Percentiles rank a stretch among this genome's conserved stretches.
These are phyloP conservation scores for Coprinopsis cinerea DNA, from an alignment of 768 basidiomycete species.

Conservation along the genomic window DNA sequence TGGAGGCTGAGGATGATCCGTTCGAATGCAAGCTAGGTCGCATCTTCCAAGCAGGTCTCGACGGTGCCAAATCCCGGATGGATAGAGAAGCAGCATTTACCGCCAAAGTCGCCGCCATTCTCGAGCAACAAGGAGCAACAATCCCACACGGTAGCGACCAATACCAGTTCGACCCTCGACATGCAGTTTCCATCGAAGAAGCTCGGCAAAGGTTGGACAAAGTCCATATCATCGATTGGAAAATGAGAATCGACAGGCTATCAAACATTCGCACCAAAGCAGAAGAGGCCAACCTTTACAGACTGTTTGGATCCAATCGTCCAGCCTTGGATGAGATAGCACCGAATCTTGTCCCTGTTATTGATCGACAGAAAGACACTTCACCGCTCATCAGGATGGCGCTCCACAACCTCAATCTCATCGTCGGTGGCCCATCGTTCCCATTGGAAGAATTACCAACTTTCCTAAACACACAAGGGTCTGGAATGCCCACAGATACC, in stretches of 20 bases:
- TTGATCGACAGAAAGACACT: conserved; percentile 20
- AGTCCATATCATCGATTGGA: conserved; percentile 74
- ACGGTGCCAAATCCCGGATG: conserved; percentile 63
- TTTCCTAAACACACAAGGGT: conserved; percentile 63
- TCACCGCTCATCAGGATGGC: conserved; percentile 71
- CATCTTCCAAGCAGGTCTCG: conserved; percentile 66
- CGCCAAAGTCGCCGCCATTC: conserved; percentile 69
- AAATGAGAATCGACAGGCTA: conserved; percentile 43
- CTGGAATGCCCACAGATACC: conserved; percentile 62
- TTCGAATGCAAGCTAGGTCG: conserved; percentile 74
- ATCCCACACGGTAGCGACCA: conserved; percentile 32
- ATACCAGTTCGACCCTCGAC: conserved; percentile 58
- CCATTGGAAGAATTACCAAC: conserved; percentile 45
- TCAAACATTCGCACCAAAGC: conserved; percentile 42
- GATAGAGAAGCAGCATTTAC: conserved; percentile 78
- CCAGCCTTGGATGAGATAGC: conserved; percentile 23
- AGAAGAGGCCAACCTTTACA: conserved; percentile 41
- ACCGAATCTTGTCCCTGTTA: conserved; percentile 40
- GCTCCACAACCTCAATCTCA: conserved; percentile 53
- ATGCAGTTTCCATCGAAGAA: conserved; percentile 65
- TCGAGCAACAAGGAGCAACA: conserved; percentile 30
- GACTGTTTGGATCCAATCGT: conserved; percentile 33
- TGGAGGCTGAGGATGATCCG: conserved; percentile 81
- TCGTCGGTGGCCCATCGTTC: conserved; percentile 57
- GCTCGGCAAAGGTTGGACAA: conserved; percentile 64